Conservation (phyloP, 257 asterid genomes). For the Jacaranda mimosifolia region DNA sequence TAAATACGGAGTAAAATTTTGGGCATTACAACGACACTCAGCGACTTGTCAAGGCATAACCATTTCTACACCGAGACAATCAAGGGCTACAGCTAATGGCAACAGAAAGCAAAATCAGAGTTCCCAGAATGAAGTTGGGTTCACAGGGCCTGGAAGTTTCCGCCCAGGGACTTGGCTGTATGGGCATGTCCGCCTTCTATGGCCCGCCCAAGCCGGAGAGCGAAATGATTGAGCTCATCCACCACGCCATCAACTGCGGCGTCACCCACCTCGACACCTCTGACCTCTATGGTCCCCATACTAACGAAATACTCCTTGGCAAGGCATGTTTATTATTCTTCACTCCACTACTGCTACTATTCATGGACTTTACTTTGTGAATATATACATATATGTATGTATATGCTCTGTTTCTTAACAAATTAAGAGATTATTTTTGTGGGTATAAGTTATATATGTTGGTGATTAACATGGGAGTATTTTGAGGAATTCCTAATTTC, state of each 20-base stretch:
- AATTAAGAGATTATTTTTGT: background rate
- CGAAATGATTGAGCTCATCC: constrained; percentile 56
- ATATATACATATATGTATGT: too few relatives aligned
- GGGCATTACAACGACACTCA: too few relatives aligned
- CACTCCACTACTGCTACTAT: background rate
- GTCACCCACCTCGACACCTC: constrained; percentile 51
- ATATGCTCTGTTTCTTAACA: background rate
- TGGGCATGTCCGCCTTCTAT: constrained; percentile 55
- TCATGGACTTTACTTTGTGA: background rate
- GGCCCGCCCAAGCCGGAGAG: constrained; percentile 55
- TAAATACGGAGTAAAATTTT: too few relatives aligned
- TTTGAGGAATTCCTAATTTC: too few relatives aligned
- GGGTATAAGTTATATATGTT: background rate
- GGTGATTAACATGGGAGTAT: too few relatives aligned
- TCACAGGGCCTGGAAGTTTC: constrained; percentile 51
- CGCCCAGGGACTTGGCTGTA: constrained; percentile 54
- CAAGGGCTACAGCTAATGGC: background rate
- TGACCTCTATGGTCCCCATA: constrained; percentile 51
- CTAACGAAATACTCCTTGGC: constrained; percentile 53
- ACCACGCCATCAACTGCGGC: constrained; percentile 49
- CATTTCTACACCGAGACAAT: background rate
- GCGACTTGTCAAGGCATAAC: background rate
- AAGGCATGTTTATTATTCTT: constrained; percentile 38
- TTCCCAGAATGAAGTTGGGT: constrained; percentile 49
- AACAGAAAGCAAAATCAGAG: constrained; percentile 6